Percentiles rank a stretch among this genome's conserved stretches.
Conservation (phyloP, 768 basidiomycete genomes). For the Rhizopogon vulgaris region DNA sequence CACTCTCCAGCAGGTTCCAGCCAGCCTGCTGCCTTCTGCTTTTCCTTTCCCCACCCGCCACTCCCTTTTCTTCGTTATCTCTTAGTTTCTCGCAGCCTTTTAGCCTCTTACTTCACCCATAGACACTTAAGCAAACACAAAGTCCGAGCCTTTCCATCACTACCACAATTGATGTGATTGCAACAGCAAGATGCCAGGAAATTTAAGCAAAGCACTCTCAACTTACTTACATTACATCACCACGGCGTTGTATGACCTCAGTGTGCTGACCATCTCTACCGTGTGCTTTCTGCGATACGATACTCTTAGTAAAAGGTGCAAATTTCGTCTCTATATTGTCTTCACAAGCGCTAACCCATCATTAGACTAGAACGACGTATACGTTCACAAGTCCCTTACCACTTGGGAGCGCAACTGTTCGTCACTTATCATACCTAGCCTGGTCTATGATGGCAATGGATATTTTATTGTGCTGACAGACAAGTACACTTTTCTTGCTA, state of each 20-base stretch:
- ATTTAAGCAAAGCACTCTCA: slow-evolving; percentile 22
- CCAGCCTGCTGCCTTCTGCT: too few species aligned
- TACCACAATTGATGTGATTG: too few species aligned
- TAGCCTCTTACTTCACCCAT: too few species aligned
- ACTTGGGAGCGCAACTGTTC: neutral
- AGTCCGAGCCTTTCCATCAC: too few species aligned
- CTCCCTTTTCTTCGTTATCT: too few species aligned
- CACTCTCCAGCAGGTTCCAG: too few species aligned
- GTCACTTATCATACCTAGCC: slow-evolving; percentile 30
- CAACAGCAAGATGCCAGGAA: too few species aligned
- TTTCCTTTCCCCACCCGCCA: too few species aligned
- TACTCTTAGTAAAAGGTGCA: slow-evolving; percentile 19
- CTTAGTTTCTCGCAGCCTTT: too few species aligned
- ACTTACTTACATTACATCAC: slow-evolving; percentile 57
- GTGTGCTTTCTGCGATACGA: slow-evolving; percentile 45
- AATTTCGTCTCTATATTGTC: neutral
- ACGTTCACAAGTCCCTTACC: slow-evolving; percentile 12
- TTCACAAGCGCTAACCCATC: slow-evolving; percentile 20
- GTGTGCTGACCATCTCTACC: slow-evolving; percentile 44
- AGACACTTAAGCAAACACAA: too few species aligned
- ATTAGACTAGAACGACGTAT: slow-evolving; percentile 28
- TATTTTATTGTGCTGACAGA: slow-evolving; percentile 49
- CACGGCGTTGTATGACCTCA: slow-evolving; percentile 52
- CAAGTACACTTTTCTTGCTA: slow-evolving; percentile 8
- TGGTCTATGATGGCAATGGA: slow-evolving; percentile 59